Evolutionary conservation across 2,329 filamentous ascomycete genomes (phyloP), one percentile per base, ranked within the genome.

Genomic region (Fusarium oligoseptatum): DNA sequence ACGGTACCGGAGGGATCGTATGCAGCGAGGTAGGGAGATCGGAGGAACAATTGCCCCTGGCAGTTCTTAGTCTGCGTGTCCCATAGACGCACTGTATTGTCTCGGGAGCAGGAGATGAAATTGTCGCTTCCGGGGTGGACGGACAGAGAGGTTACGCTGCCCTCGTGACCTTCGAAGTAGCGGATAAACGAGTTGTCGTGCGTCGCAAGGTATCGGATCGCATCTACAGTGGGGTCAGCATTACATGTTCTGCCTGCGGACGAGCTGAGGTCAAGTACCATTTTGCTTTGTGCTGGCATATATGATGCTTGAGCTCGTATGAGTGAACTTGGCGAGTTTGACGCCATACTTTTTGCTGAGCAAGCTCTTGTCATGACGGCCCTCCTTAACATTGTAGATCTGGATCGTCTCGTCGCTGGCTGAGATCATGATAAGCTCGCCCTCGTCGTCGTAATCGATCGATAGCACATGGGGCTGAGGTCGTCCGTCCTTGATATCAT

Each of bases 201-300:
- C 14, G 93, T 98, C 66, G 91, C 97, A 72, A 95, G 93, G 84
- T 93, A 98, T 81, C 92, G 92, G 76, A 93, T 97, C 79, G 91
- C 95, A 86, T 96, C 93, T 92, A 67, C 8, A 48, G 32, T 9
- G n/a, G 48, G 15, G 29, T 75, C 56, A 75, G 67, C 14, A 15
- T 37, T 29, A 41, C 14, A 20, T 52, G 15, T 22, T 37, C 36
- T 17, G 34, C 17, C 36, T 17, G 34, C 17, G n/a, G 20, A 20
- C 34, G n/a, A 55, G 55, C 10, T 32, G 36, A 50, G 39, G 37
- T 27, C 17, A 36, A 85, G 71, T 86, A 95, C 93, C 90, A 80
- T 99, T 97, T 78, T 97, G 92, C 81, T 98, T 98, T 14, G 97
- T 99, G 81, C 94, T 97, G 61, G 97, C 95, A 80, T 98, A 98